Evolutionary conservation across 352 stramenopile species (phyloP).

Genomic region (Aphanomyces invadans): DNA sequence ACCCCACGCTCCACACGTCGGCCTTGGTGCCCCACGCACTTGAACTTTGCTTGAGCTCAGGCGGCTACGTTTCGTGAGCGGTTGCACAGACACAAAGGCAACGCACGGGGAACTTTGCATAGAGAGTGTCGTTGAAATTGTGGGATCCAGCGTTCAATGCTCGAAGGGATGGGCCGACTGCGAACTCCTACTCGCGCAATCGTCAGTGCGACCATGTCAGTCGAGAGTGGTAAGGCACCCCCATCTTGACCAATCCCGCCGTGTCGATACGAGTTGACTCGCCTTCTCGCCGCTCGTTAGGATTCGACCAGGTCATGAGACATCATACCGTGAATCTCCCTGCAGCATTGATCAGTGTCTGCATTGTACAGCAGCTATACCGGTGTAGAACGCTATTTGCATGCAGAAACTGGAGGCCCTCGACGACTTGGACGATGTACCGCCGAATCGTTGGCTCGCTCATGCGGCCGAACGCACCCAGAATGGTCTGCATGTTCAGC

Average conservation of each 20-base stretch:
- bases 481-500: slow-evolving; percentile 43
- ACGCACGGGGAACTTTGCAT: slow-evolving; percentile 30
- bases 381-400: slow-evolving; percentile 37
- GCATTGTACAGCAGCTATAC: slow-evolving; percentile 26
- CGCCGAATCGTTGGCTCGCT: slow-evolving; percentile 60
- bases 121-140: slow-evolving; percentile 1
- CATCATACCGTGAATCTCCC: background rate
- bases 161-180: slow-evolving; percentile 26
- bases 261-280: slow-evolving; percentile 54
- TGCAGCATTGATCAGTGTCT: background rate
- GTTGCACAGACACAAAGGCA: slow-evolving; percentile 28
- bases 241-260: slow-evolving; percentile 45
- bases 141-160: background rate
- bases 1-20: slow-evolving; percentile 50
- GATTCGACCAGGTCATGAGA: too few species aligned
- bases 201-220: background rate
- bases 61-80: slow-evolving; percentile 29
- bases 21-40: slow-evolving; percentile 30
- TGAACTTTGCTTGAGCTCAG: slow-evolving; percentile 13
- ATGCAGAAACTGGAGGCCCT: slow-evolving; percentile 47
- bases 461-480: slow-evolving; percentile 63
- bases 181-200: slow-evolving; percentile 33
- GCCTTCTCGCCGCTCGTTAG: too few species aligned
- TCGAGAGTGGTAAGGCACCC: slow-evolving; percentile 8
- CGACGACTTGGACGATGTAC: slow-evolving; percentile 52